Evolutionary conservation across 768 basidiomycete species (phyloP).

Genomic region (Termitomyces titanicus): DNA sequence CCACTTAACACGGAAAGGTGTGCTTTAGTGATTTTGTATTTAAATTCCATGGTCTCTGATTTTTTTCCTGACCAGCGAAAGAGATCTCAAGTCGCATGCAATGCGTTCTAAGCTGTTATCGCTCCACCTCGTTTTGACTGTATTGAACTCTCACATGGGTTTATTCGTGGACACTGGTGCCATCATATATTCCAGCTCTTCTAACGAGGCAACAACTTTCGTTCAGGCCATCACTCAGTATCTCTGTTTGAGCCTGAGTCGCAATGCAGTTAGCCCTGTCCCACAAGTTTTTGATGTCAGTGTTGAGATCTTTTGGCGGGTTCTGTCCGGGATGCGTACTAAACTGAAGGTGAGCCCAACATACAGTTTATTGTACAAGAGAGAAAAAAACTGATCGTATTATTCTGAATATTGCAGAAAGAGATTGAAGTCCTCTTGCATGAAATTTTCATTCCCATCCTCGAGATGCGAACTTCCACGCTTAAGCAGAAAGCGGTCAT

Average conservation of each 20-base stretch:
- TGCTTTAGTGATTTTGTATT: conserved; percentile 14
- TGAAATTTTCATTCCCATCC: conserved; percentile 96
- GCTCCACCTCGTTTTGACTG: conserved; percentile 88
- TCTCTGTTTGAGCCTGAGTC: conserved; percentile 85
- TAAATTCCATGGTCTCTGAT: background rate
- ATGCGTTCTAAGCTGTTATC: conserved; percentile 97
- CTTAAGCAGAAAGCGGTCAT: conserved; percentile 94
- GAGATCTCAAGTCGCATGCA: conserved; percentile 93
- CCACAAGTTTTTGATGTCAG: conserved; percentile 97
- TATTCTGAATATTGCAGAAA: conserved; percentile 57
- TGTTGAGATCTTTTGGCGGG: conserved; percentile 98
- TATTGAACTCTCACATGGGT: conserved; percentile 87
- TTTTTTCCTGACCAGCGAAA: conserved; percentile 55
- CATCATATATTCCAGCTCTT: conserved; percentile 90
- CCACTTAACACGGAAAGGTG: conserved; percentile 91
- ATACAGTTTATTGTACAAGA: background rate
- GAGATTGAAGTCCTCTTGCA: conserved; percentile 98
- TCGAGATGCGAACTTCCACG: conserved; percentile 97
- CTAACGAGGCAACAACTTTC: conserved; percentile 84
- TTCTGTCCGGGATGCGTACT: conserved; percentile 89
- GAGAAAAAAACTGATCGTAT: background rate
- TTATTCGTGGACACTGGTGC: conserved; percentile 85
- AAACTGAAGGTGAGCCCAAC: conserved; percentile 82
- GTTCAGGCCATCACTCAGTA: conserved; percentile 95
- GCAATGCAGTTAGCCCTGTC: conserved; percentile 94